These are phyloP conservation scores for Curvularia verruculosa DNA, from an alignment of 2,329 filamentous ascomycete genomes.

Conservation along the genomic window DNA sequence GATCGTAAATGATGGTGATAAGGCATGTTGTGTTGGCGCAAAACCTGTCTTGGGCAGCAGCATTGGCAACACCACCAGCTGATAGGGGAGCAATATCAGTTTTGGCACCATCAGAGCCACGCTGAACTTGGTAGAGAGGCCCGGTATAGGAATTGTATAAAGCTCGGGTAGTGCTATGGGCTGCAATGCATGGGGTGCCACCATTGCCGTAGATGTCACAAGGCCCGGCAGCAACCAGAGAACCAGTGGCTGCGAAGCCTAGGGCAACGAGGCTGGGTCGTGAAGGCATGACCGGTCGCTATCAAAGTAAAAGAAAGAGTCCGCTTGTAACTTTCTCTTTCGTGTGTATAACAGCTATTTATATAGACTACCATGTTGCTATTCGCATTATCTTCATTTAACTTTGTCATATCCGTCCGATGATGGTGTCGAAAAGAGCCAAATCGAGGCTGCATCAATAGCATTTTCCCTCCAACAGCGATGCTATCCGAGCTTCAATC, in stretches of 20 bases:
- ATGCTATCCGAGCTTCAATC: neutral
- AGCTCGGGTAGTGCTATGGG: slow-evolving; percentile 69
- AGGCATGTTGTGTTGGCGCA: slow-evolving; percentile 66
- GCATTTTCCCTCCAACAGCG: slow-evolving; percentile 12
- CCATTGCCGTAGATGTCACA: slow-evolving; percentile 67
- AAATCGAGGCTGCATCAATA: neutral
- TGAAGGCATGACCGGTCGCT: slow-evolving; percentile 14
- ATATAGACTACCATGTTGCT: neutral
- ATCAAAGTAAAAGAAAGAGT: neutral
- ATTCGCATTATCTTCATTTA: neutral
- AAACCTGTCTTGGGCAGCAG: slow-evolving; percentile 65
- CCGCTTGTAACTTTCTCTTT: neutral
- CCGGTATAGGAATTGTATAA: slow-evolving; percentile 62
- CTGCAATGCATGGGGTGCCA: slow-evolving; percentile 67
- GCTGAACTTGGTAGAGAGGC: slow-evolving; percentile 65
- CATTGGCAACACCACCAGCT: slow-evolving; percentile 67
- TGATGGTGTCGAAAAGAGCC: neutral
- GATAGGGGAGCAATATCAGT: slow-evolving; percentile 59
- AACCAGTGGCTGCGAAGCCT: slow-evolving; percentile 17
- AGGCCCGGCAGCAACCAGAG: slow-evolving; percentile 55
- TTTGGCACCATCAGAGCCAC: slow-evolving; percentile 59
- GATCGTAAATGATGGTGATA: slow-evolving; percentile 70
- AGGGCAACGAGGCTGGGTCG: slow-evolving; percentile 18
- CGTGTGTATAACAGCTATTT: neutral
- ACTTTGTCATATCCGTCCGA: slow-evolving; percentile 1